phyloP scores from a whole-genome alignment of 2,329 filamentous ascomycete genomes.

The Penicillium oxalicum region DNA sequence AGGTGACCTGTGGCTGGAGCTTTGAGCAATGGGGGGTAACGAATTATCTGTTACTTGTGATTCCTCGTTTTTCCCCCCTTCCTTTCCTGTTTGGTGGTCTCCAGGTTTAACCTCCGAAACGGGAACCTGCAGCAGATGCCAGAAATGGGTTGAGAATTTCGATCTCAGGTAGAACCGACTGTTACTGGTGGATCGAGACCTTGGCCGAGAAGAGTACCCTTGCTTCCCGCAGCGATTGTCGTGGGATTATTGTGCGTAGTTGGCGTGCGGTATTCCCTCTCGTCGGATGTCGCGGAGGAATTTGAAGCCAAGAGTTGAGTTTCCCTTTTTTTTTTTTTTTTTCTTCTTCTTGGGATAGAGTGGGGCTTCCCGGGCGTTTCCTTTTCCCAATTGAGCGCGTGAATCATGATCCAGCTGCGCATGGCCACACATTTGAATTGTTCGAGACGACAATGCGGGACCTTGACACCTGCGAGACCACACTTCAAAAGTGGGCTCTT shows the following conservation, averaged over 20 bases:
- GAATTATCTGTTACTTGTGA: neutral
- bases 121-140: neutral
- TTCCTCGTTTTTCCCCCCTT: neutral
- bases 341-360: neutral
- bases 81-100: neutral
- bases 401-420: neutral
- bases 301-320: constrained; percentile 7
- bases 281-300: constrained; percentile 7
- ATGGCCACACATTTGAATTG: neutral
- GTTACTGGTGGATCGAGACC: neutral
- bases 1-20: constrained; percentile 6
- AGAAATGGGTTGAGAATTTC: neutral
- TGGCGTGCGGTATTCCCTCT: too few relatives aligned
- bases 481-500: too few relatives aligned
- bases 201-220: neutral
- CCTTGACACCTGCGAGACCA: too few relatives aligned
- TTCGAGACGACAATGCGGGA: too few relatives aligned
- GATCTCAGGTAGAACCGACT: neutral
- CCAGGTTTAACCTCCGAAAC: neutral
- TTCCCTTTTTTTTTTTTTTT: constrained; percentile 6
- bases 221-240: neutral
- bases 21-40: neutral
- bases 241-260: neutral
- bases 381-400: neutral
- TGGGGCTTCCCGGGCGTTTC: constrained; percentile 5